Conservation (phyloP, 1,284 basidiomycete genomes). For the Microbotryum lychnidis-dioicae region DNA sequence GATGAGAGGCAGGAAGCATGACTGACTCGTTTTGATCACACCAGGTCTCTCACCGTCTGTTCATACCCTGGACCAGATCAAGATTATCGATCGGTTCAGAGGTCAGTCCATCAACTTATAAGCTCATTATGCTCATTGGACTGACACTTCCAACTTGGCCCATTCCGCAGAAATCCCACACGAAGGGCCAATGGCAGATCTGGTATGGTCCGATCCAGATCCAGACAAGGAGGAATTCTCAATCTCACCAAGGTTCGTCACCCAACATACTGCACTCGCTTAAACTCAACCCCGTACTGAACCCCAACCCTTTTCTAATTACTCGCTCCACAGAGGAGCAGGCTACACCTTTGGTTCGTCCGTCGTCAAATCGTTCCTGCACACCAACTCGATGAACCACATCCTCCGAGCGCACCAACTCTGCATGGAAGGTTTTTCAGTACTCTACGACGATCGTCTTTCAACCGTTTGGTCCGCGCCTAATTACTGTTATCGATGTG, state of each 20-base stretch:
- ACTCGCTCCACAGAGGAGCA: slow-evolving; percentile 61
- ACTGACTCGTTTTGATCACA: neutral
- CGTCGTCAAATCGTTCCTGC: slow-evolving; percentile 95
- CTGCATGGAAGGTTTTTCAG: slow-evolving; percentile 97
- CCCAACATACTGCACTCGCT: slow-evolving; percentile 11
- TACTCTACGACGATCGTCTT: slow-evolving; percentile 87
- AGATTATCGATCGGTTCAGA: slow-evolving; percentile 96
- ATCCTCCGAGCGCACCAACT: slow-evolving; percentile 97
- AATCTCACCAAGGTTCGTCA: slow-evolving; percentile 79
- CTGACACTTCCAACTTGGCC: neutral
- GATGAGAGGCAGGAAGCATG: neutral
- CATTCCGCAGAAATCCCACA: slow-evolving; percentile 79
- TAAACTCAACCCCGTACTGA: neutral
- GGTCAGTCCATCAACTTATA: slow-evolving; percentile 46
- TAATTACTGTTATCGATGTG: slow-evolving; percentile 97
- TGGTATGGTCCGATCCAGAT: slow-evolving; percentile 99
- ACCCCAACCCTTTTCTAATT: slow-evolving; percentile 7
- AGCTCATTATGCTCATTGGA: neutral
- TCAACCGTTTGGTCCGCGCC: slow-evolving; percentile 98
- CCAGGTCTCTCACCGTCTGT: slow-evolving; percentile 90
- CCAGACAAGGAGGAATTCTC: slow-evolving; percentile 99
- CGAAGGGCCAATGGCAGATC: slow-evolving; percentile 99
- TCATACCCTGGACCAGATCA: slow-evolving; percentile 99
- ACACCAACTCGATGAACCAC: slow-evolving; percentile 91
- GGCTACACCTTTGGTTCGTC: slow-evolving; percentile 98